Evolutionary conservation across 352 stramenopile species (phyloP), one percentile per base, ranked within the genome.

Genomic region (Phytopythium ostracodes): DNA sequence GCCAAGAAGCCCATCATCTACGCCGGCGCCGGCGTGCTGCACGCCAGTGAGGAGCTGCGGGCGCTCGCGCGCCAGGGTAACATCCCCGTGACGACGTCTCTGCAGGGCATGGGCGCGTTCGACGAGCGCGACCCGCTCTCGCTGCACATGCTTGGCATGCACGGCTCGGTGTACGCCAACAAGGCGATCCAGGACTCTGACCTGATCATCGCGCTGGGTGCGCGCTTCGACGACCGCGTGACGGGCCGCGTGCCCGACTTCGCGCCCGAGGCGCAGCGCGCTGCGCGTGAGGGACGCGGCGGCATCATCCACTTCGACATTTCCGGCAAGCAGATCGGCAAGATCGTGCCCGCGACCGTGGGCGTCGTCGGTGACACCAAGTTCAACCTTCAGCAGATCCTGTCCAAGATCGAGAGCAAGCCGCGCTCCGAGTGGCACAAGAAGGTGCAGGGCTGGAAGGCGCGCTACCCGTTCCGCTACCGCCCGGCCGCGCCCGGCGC

Each of bases 261-360:
- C 67, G 90, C 96, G 7, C 93, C 91, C 4, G 92, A 97, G 61
- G 96, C 96, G 10, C 82, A 81, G 38, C 89, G 94, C 66, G 96
- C 94, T n/a, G 89, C 77, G 1, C 82, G 87, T 11, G 90, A 98
- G 63, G 91, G 90, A 35, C 84, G 95, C 50, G 96, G 94, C 63
- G 96, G 94, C 17, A 97, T 98, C 69, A 98, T 98, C 65, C 96
- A 98, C 69, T 97, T 98, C 60, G 96, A 98, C 69, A 95, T 98
- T 64, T 85, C 82, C 20, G 87, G 76, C 67, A 95, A 95, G 71
- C 87, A 95, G 62, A 84, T 95, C 49, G 74, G 78, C 56, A 95
- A 95, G 75, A 92, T 88, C 70, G 79, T 94, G 60, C 95, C 73
- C 67, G 88, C 67, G 66, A 97, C 78, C 18, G 70, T 95, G 1